Evolutionary conservation across 2,329 filamentous ascomycete species (phyloP).

Genomic region (Penicillium corylophilum): DNA sequence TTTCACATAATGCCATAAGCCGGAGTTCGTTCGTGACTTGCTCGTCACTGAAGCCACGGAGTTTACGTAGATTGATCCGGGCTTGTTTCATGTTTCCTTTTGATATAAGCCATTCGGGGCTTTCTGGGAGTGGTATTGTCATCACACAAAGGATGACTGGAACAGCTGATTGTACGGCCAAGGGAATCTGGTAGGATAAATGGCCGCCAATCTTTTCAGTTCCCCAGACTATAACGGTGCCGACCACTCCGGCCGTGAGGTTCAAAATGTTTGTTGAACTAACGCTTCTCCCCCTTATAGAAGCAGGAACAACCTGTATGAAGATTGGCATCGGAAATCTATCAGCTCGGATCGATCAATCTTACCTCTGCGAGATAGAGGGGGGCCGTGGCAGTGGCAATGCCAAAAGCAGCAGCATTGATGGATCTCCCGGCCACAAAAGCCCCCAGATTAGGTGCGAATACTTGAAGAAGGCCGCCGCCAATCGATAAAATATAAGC

Average conservation of each 20-base stretch:
- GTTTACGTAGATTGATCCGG: slow-evolving; percentile 29
- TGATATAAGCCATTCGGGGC: slow-evolving; percentile 34
- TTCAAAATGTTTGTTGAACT: slow-evolving; percentile 34
- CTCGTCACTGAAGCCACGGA: slow-evolving; percentile 32
- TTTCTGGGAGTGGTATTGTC: slow-evolving; percentile 35
- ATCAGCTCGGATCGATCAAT: neutral
- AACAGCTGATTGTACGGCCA: slow-evolving; percentile 36
- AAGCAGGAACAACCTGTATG: slow-evolving; percentile 30
- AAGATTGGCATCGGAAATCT: neutral
- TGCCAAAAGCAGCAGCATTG: slow-evolving; percentile 33
- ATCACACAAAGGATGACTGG: slow-evolving; percentile 31
- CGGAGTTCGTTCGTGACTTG: slow-evolving; percentile 34
- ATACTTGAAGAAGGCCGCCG: slow-evolving; percentile 37
- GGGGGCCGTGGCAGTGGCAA: slow-evolving; percentile 36
- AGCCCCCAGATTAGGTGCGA: slow-evolving; percentile 34
- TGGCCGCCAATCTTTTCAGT: slow-evolving; percentile 28
- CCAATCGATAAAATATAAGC: slow-evolving; percentile 35
- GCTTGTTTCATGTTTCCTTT: slow-evolving; percentile 33
- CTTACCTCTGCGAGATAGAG: slow-evolving; percentile 37
- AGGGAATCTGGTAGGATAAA: slow-evolving; percentile 35
- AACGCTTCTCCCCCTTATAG: slow-evolving; percentile 33
- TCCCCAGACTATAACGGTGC: slow-evolving; percentile 35
- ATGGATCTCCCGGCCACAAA: slow-evolving; percentile 36
- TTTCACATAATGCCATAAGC: slow-evolving; percentile 31
- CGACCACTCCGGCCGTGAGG: slow-evolving; percentile 31